Conservation (phyloP, 2,329 filamentous ascomycete genomes). For the Neonectria hederae region DNA sequence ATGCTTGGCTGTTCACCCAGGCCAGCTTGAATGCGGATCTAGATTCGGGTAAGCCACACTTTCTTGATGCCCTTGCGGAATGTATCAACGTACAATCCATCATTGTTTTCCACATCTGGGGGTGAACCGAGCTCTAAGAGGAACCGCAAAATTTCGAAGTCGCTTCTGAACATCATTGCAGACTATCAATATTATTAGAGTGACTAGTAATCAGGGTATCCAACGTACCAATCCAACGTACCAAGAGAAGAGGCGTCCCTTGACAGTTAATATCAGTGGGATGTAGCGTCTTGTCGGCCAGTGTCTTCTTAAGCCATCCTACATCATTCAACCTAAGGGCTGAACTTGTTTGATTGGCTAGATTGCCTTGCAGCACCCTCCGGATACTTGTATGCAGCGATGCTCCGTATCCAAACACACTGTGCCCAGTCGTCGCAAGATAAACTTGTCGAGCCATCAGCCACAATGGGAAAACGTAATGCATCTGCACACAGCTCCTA, state of each 20-base stretch:
- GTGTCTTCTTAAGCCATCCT: neutral
- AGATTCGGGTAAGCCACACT: neutral
- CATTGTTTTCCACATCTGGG: neutral
- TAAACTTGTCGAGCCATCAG: neutral
- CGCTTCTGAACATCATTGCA: neutral
- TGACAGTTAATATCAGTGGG: neutral
- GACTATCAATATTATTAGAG: neutral
- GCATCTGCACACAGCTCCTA: neutral
- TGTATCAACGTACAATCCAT: neutral
- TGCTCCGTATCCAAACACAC: neutral
- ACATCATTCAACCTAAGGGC: neutral
- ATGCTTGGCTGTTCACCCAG: too few species aligned
- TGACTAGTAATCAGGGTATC: too few species aligned
- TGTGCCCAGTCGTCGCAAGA: neutral
- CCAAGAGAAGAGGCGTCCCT: neutral
- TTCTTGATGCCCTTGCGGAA: neutral
- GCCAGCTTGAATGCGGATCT: neutral
- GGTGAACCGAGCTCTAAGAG: neutral
- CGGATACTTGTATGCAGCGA: neutral
- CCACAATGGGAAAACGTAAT: neutral
- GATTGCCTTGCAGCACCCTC: neutral
- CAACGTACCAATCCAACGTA: neutral
- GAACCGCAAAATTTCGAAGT: neutral
- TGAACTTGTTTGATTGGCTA: accelerated
- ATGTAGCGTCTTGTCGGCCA: neutral